Conservation (phyloP, 441 rosid genomes). For the Erodium moschatum region DNA sequence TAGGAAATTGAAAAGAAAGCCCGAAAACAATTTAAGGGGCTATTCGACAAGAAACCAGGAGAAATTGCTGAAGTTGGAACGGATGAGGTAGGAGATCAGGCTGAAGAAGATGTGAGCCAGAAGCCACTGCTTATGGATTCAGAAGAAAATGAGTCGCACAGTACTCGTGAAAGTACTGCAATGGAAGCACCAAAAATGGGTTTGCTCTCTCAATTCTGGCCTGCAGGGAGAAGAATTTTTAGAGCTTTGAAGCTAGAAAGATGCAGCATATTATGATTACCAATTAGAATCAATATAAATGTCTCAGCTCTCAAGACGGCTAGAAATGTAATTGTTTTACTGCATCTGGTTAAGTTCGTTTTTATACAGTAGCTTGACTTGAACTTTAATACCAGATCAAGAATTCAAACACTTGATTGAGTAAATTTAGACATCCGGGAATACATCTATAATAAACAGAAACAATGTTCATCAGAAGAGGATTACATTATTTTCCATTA, state of each 20-base stretch:
- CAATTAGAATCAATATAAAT: background rate
- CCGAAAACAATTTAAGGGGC: conserved; percentile 77
- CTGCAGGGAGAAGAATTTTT: conserved; percentile 31
- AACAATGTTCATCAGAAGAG: no score
- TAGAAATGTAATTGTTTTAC: background rate
- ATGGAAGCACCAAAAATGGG: conserved; percentile 27
- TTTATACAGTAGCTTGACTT: no score
- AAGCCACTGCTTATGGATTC: conserved; percentile 12
- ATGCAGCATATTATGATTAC: conserved; percentile 38
- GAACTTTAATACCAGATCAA: no score
- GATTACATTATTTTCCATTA: no score
- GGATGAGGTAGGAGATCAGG: conserved; percentile 22
- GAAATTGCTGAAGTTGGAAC: conserved; percentile 48
- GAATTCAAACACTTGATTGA: no score
- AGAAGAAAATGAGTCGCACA: conserved; percentile 23
- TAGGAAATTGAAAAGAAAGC: conserved; percentile 78
- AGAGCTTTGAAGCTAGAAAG: conserved; percentile 38
- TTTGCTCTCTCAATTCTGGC: conserved; percentile 47
- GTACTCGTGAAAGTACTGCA: conserved; percentile 22
- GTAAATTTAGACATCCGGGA: no score
- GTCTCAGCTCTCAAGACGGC: background rate
- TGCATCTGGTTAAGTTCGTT: no score
- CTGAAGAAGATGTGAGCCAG: conserved; percentile 16
- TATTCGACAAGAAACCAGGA: conserved; percentile 78
- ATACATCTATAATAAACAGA: no score